A percentile compares a stretch with the other conserved stretches of the same genome.
phyloP scores from a whole-genome alignment of 768 basidiomycete species.

The Leccinellum rugosiceps region DNA sequence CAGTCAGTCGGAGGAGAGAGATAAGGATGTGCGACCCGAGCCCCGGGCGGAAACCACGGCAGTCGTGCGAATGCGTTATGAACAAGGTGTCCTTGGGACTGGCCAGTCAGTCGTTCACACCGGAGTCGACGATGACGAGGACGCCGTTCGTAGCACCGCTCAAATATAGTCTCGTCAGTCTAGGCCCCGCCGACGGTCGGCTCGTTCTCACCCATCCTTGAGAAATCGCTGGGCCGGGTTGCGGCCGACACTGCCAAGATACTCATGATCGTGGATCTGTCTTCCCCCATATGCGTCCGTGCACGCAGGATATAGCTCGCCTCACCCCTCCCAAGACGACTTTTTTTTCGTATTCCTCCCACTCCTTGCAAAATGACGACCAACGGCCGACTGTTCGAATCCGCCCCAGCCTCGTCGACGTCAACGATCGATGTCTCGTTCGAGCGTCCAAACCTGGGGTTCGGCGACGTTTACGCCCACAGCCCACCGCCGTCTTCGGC shows the following conservation, averaged over 20 bases:
- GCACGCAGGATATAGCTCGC: neutral
- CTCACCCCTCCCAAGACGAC: neutral
- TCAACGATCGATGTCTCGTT: slow-evolving; percentile 20
- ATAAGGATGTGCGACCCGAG: neutral
- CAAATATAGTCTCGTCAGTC: neutral
- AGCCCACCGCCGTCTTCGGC: neutral
- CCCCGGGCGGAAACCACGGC: neutral
- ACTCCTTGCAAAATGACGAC: neutral
- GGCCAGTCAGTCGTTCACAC: neutral
- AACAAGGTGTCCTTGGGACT: neutral
- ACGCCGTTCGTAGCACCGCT: neutral
- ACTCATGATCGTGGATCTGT: slow-evolving; percentile 1
- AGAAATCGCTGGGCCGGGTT: neutral
- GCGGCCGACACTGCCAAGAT: neutral
- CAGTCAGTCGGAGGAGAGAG: neutral
- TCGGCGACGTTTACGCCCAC: neutral
- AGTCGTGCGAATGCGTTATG: neutral
- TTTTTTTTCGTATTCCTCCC: neutral
- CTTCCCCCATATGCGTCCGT: neutral
- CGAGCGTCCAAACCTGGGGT: neutral
- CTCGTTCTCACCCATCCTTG: neutral
- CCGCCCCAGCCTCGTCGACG: slow-evolving; percentile 10
- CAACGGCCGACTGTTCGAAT: neutral
- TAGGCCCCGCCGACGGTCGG: neutral
- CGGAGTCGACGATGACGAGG: neutral